Evolutionary conservation across 176 grass and related monocot genomes (phyloP), one percentile per base, ranked within the genome.

Genomic region (Oryza meyeriana): DNA sequence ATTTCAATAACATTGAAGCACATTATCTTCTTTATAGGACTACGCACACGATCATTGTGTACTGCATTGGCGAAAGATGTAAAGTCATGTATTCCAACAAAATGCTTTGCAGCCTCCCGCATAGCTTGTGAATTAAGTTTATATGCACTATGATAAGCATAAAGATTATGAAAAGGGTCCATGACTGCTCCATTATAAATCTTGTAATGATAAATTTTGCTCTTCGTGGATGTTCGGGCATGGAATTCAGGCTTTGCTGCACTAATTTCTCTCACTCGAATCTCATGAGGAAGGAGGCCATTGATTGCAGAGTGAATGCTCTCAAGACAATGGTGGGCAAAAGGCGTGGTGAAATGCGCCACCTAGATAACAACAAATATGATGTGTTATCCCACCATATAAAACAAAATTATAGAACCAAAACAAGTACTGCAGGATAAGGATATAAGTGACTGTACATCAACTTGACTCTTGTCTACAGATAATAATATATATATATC

Each of bases 181-280:
- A 98, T 98, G 61, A 98, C 72, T 62, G 88, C 73, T 81, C 82
- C 85, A 76, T 98, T 91, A 85, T 94, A 92, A 72, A 98, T 98
- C 82, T 89, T 98, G 90, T 98, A 98, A 50, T 82, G 81, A 85
- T 98, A 98, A 50, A 94, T 90, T 89, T 98, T 98, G 84, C 88
- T 91, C 80, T 77, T 94, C n/a, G 90, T 85, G 13, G 92, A 94
- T 88, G 91, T 86, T 22, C 95, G 88, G 20, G 95, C 95, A 81
- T 98, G 95, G 48, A 98, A 98, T 31, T 94, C 88, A 40, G 81
- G 84, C 65, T 31, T 68, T 32, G 88, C 95, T 35, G 88, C 77
- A 71, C 90, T 91, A 71, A 98, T 89, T 91, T 98, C 95, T 75
- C 90, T 93, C 48, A 98, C 83, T 91, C 90, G 90, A 66, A 98